phyloP scores from a whole-genome alignment of 2,329 filamentous ascomycete genomes.

The Aspergillus caelatus region DNA sequence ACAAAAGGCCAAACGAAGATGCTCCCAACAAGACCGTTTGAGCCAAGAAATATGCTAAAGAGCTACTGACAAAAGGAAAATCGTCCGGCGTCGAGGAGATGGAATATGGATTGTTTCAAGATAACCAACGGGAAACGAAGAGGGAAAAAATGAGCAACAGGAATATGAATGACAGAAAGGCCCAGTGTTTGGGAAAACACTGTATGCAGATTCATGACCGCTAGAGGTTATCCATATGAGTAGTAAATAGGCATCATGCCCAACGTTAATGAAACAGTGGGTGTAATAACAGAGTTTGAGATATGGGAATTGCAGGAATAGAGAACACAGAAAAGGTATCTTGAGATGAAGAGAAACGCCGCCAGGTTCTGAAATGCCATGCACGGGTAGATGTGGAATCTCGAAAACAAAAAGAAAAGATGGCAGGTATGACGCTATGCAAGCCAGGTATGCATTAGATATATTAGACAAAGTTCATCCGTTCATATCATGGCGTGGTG shows the following conservation, averaged over 20 bases:
- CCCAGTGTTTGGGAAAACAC: slow-evolving; percentile 7
- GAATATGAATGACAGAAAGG: background rate
- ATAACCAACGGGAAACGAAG: slow-evolving; percentile 5
- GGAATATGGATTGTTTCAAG: slow-evolving; percentile 1
- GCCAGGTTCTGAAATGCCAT: slow-evolving; percentile 42
- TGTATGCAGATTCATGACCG: slow-evolving; percentile 26
- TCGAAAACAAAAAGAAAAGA: slow-evolving; percentile 30
- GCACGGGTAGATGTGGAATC: slow-evolving; percentile 33
- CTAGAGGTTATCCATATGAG: slow-evolving; percentile 23
- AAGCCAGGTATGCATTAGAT: slow-evolving; percentile 37
- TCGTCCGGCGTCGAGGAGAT: slow-evolving; percentile 29
- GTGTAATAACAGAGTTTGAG: slow-evolving; percentile 4
- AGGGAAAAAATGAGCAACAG: slow-evolving; percentile 1
- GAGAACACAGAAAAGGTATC: slow-evolving; percentile 42
- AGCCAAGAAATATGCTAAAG: slow-evolving; percentile 23
- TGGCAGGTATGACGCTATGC: slow-evolving; percentile 41
- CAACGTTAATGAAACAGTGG: slow-evolving; percentile 21
- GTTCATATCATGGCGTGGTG: slow-evolving; percentile 40
- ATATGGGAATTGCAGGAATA: slow-evolving; percentile 16
- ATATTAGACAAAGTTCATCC: slow-evolving; percentile 32
- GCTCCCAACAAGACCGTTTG: slow-evolving; percentile 24
- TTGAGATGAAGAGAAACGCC: slow-evolving; percentile 40
- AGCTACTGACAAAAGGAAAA: slow-evolving; percentile 38
- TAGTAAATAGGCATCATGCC: slow-evolving; percentile 18
- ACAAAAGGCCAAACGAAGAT: slow-evolving; percentile 18